Evolutionary conservation across 805 yeast genomes (phyloP).

Genomic region (Ogataea saltuana): DNA sequence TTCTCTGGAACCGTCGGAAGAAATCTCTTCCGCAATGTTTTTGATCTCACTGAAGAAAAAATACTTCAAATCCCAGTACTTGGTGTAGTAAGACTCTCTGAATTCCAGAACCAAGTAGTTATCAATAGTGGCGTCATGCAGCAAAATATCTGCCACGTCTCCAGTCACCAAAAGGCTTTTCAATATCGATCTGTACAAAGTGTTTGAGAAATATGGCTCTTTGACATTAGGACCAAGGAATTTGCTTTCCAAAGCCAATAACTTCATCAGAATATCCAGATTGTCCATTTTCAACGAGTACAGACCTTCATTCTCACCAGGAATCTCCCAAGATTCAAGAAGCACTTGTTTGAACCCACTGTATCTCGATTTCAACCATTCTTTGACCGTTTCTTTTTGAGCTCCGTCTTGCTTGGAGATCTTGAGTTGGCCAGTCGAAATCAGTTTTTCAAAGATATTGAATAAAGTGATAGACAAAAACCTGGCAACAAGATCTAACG

Average conservation of each 20-base stretch:
- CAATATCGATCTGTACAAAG: constrained; percentile 46
- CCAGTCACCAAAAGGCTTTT: constrained; percentile 34
- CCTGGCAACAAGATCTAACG: constrained; percentile 33
- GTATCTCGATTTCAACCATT: constrained; percentile 66
- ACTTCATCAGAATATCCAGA: constrained; percentile 55
- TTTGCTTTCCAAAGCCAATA: constrained; percentile 56
- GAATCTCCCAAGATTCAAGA: constrained; percentile 41
- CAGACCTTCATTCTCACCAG: constrained; percentile 36
- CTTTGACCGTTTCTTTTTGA: constrained; percentile 51
- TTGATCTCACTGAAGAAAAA: constrained; percentile 60
- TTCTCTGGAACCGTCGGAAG: constrained; percentile 15
- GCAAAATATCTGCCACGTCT: constrained; percentile 39
- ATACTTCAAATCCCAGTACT: constrained; percentile 76
- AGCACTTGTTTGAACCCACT: constrained; percentile 50
- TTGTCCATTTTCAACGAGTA: constrained; percentile 53
- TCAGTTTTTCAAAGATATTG: constrained; percentile 50
- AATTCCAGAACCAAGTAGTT: constrained; percentile 48
- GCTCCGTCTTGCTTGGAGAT: constrained; percentile 35
- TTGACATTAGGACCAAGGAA: constrained; percentile 49
- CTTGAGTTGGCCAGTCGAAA: constrained; percentile 43
- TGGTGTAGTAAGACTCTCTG: constrained; percentile 50
- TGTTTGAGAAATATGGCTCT: constrained; percentile 65
- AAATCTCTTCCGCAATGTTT: constrained; percentile 29
- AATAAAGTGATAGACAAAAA: constrained; percentile 43
- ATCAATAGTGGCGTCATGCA: constrained; percentile 49